Percentiles rank a stretch among this genome's conserved stretches.
Conservation (phyloP, 2,329 filamentous ascomycete genomes). For the Diaporthe australafricana region DNA sequence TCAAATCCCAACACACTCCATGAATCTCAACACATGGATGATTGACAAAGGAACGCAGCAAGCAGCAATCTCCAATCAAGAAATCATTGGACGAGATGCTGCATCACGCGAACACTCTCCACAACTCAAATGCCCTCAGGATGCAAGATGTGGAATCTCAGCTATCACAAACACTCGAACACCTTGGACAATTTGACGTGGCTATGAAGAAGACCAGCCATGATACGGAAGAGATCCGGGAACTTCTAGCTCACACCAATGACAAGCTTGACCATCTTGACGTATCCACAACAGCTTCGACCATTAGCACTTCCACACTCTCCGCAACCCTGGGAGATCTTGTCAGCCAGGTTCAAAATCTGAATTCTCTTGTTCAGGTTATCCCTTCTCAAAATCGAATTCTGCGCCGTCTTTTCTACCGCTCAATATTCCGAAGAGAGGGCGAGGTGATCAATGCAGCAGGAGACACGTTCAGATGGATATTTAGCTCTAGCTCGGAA, state of each 20-base stretch:
- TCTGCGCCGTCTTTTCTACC: conserved; percentile 8
- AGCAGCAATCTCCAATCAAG: conserved; percentile 19
- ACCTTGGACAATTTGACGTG: neutral
- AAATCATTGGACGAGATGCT: conserved; percentile 6
- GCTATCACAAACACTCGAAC: neutral
- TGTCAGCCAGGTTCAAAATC: neutral
- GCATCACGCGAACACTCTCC: neutral
- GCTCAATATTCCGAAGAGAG: conserved; percentile 23
- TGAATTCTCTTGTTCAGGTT: neutral
- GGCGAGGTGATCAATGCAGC: conserved; percentile 36
- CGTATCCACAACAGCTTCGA: neutral
- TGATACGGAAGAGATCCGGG: neutral
- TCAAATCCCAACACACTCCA: too few relatives aligned
- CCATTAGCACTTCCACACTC: neutral
- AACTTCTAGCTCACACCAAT: neutral
- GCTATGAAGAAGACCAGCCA: too few relatives aligned
- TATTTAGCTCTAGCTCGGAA: conserved; percentile 30
- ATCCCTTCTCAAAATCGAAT: neutral
- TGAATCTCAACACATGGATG: too few relatives aligned
- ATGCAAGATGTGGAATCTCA: conserved; percentile 2
- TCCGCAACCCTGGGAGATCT: neutral
- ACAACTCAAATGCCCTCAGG: neutral
- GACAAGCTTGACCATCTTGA: neutral
- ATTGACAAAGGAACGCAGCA: neutral
- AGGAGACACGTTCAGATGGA: conserved; percentile 41